Percentiles rank a stretch among this genome's conserved stretches.
These are phyloP conservation scores for Phaseolus coccineus DNA, from an alignment of 331 rosid species.

Conservation along the genomic window DNA sequence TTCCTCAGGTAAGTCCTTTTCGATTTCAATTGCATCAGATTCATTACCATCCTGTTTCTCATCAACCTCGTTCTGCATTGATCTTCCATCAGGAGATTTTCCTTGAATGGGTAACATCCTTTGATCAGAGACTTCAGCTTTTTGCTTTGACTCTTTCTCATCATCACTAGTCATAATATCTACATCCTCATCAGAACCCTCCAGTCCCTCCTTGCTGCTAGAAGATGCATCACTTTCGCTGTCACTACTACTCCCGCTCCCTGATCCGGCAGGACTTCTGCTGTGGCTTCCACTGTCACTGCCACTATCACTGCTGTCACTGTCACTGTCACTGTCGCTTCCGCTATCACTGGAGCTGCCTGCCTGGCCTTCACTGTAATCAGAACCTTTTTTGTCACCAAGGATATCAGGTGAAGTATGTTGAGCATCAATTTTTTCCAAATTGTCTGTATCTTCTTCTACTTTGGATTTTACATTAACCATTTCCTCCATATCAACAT, in stretches of 20 bases:
- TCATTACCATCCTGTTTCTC: slow-evolving; percentile 77
- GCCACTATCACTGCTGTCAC: slow-evolving; percentile 87
- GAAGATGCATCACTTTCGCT: slow-evolving; percentile 94
- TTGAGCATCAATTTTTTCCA: slow-evolving; percentile 58
- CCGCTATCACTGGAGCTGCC: slow-evolving; percentile 89
- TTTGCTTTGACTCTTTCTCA: slow-evolving; percentile 79
- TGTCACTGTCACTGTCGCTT: slow-evolving; percentile 89
- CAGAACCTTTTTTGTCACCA: slow-evolving; percentile 74
- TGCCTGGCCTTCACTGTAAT: slow-evolving; percentile 69
- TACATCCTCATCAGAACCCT: slow-evolving; percentile 94
- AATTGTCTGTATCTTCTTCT: slow-evolving; percentile 61
- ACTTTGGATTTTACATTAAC: slow-evolving; percentile 52
- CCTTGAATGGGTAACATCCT: slow-evolving; percentile 56
- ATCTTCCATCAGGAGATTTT: slow-evolving; percentile 63
- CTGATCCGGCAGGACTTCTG: slow-evolving; percentile 77
- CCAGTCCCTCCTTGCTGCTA: slow-evolving; percentile 73
- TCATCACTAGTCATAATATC: slow-evolving; percentile 97
- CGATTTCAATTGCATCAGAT: slow-evolving; percentile 75
- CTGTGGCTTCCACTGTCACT: slow-evolving; percentile 94
- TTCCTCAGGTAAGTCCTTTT: slow-evolving; percentile 67
- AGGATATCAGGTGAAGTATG: slow-evolving; percentile 66
- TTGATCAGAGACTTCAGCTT: slow-evolving; percentile 60
- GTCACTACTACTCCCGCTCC: slow-evolving; percentile 90
- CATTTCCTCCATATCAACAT: slow-evolving; percentile 58
- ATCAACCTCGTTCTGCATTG: slow-evolving; percentile 58